phyloP scores from a whole-genome alignment of 257 asterid species.

The Jacaranda copaia region DNA sequence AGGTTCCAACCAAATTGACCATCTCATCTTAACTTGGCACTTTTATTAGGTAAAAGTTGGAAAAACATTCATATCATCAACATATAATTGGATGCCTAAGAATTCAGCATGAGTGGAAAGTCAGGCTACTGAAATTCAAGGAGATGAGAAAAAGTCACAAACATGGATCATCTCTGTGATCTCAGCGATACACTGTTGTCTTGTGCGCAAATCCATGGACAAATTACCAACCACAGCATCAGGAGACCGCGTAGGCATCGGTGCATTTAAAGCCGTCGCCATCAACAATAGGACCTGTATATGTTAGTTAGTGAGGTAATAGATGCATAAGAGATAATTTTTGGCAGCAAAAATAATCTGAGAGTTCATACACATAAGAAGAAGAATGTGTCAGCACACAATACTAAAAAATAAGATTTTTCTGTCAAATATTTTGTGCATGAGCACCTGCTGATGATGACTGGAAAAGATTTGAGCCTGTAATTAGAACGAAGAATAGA shows the following conservation, averaged over 20 bases:
- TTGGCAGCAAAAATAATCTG: background rate
- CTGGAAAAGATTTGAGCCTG: background rate
- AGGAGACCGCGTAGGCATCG: constrained; percentile 54
- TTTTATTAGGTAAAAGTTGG: background rate
- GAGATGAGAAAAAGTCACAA: constrained; percentile 39
- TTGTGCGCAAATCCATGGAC: constrained; percentile 73
- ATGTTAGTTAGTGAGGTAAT: constrained; percentile 19
- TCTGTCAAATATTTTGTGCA: background rate
- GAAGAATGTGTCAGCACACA: background rate
- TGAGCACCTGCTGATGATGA: constrained; percentile 1
- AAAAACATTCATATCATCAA: background rate
- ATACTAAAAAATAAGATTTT: background rate
- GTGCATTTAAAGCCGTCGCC: constrained; percentile 91
- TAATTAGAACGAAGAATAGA: background rate
- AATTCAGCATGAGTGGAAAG: constrained; percentile 7
- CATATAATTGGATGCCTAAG: constrained; percentile 10
- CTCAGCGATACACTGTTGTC: constrained; percentile 92
- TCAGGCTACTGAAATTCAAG: background rate
- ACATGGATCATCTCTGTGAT: constrained; percentile 99
- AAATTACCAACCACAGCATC: constrained; percentile 51
- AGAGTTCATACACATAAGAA: background rate
- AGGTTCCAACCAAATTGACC: background rate
- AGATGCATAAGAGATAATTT: constrained; percentile 20
- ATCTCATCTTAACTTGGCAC: background rate
- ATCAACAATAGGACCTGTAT: constrained; percentile 87